These are phyloP conservation scores for Phytophthora capsici DNA, from an alignment of 352 stramenopile genomes.

Conservation along the genomic window DNA sequence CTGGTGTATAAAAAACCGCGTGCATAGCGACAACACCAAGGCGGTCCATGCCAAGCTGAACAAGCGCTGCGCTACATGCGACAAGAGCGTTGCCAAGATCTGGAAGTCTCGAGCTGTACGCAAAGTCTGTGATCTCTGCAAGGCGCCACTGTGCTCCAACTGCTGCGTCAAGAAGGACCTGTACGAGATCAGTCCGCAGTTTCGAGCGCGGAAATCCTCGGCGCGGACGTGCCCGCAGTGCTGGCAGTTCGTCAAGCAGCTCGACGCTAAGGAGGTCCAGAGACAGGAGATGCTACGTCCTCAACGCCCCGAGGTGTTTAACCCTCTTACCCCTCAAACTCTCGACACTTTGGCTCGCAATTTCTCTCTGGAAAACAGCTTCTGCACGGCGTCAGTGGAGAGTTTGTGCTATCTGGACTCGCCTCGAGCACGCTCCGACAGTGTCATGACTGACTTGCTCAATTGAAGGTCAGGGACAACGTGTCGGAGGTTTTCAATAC, in stretches of 20 bases:
- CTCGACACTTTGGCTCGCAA: conserved; percentile 35
- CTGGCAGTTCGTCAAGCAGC: conserved; percentile 31
- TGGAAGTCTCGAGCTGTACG: conserved; percentile 18
- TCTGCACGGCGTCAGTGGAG: conserved; percentile 35
- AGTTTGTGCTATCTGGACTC: conserved; percentile 39
- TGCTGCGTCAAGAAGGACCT: conserved; percentile 32
- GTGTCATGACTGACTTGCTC: conserved; percentile 35
- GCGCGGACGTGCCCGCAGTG: conserved; percentile 37
- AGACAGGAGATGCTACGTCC: conserved; percentile 32
- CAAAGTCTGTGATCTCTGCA: conserved; percentile 35
- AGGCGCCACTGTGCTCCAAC: conserved; percentile 38
- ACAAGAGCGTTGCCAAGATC: conserved; percentile 26
- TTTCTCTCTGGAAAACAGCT: conserved; percentile 44
- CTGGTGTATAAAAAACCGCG: conserved; percentile 40
- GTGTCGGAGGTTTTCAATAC: not conserved
- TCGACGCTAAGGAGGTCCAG: conserved; percentile 40
- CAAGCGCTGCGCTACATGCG: conserved; percentile 28
- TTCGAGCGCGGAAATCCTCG: conserved; percentile 30
- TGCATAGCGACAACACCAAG: conserved; percentile 38
- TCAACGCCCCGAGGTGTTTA: conserved; percentile 23
- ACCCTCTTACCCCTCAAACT: conserved; percentile 35
- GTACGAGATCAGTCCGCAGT: conserved; percentile 38
- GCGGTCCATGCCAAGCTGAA: conserved; percentile 27
- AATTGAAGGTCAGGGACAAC: conserved; percentile 18
- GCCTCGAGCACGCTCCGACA: conserved; percentile 29